Evolutionary conservation across 257 asterid genomes (phyloP).

Genomic region (Rubia yunnanensis): DNA sequence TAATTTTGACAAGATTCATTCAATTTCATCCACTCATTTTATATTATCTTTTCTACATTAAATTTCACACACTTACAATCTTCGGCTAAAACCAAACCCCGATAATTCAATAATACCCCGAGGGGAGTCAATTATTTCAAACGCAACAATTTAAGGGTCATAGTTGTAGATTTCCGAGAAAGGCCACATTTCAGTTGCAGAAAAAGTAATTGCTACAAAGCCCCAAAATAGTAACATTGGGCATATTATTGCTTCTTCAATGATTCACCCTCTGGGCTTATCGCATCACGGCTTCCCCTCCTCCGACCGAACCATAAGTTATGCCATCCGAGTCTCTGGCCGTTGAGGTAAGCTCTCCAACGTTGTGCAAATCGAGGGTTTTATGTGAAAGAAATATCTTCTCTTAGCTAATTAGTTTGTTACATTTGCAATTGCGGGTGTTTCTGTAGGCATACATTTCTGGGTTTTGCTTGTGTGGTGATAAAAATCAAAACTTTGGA

Average conservation of each 20-base stretch:
- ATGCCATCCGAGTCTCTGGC: neutral
- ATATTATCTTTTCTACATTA: no score
- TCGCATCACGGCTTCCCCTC: neutral
- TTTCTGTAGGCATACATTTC: neutral
- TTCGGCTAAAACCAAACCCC: no score
- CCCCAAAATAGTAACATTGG: neutral
- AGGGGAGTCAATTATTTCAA: neutral
- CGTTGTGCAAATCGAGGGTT: neutral
- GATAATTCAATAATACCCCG: no score
- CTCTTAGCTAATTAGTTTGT: neutral
- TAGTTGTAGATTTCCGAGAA: neutral
- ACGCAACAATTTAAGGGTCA: neutral
- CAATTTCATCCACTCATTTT: no score
- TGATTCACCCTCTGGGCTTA: conserved; percentile 1
- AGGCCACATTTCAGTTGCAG: neutral
- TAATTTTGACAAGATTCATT: no score
- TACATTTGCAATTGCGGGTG: neutral
- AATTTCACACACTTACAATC: no score
- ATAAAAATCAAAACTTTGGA: neutral
- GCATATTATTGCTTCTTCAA: neutral
- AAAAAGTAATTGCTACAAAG: neutral
- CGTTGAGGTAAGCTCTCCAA: neutral
- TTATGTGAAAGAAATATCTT: neutral
- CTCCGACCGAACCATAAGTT: neutral
- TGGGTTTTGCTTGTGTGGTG: neutral